Evolutionary conservation across 2,329 filamentous ascomycete genomes (phyloP), one percentile per base, ranked within the genome.

Genomic region (Colletotrichum chrysophilum): DNA sequence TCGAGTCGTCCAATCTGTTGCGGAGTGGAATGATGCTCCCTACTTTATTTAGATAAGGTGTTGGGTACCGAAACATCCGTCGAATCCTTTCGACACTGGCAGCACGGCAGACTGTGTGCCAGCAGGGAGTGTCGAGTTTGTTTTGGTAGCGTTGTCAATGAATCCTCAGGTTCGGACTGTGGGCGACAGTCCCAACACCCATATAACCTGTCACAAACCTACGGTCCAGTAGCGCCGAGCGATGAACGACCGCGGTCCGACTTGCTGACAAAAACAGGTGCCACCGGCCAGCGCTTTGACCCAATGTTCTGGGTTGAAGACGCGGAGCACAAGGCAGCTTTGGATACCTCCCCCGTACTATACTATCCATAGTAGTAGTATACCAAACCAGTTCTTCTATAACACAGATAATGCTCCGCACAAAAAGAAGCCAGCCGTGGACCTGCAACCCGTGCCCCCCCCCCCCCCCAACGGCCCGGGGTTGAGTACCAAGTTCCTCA

Each of bases 201-300:
- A 38, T 38, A 16, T 7, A 36, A 36, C 34, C 14, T 36, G 34
- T 36, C 34, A 36, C 34, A 38, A 38, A 38, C 34, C 34, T 38
- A 8, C 34, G 14, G 14, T 16, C 14, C 14, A 38, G 34, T 38
- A 38, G 14, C 34, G 14, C 14, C 34, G 34, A 38, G 14, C 34
- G 38, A 43, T 43, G 18, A n/a, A 43, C 38, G 38, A 21, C 60
- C n/a, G 32, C 32, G 32, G 60, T n/a, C 60, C 32, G 26, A 32
- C 28, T 32, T 21, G 32, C n/a, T 21, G 14, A n/a, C n/a, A 36
- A 21, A 64, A 36, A 21, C 18, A n/a, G 38, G 36, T 65, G 28
- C 9, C 34, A 65, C 43, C 56, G 56, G 18, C 26, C 61, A 28
- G 34, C 71, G 71, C 71, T 74, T 74, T 74, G 66, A 70, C 71